Evolutionary conservation across 2,329 filamentous ascomycete species (phyloP).

Genomic region (Thermoascus crustaceus): DNA sequence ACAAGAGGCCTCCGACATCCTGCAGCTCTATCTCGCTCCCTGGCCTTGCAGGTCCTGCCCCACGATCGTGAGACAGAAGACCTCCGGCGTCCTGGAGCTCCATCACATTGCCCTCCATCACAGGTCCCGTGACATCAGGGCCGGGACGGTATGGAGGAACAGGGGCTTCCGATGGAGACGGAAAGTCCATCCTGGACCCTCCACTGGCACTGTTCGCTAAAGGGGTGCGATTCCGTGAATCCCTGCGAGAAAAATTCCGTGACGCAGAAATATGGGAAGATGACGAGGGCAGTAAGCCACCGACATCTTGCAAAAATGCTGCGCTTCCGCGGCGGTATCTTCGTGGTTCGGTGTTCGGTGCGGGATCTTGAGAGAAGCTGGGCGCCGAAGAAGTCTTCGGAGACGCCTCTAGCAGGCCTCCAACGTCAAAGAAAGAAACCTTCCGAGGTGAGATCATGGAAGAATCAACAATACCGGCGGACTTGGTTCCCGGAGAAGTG

Average conservation of each 20-base stretch:
- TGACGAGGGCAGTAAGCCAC: constrained; percentile 19
- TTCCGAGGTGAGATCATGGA: constrained; percentile 43
- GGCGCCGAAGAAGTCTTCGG: constrained; percentile 24
- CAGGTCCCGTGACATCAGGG: constrained; percentile 9
- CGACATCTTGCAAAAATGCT: constrained; percentile 28
- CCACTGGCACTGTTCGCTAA: constrained; percentile 6
- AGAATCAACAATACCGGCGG: constrained; percentile 28
- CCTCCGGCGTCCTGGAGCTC: constrained; percentile 39
- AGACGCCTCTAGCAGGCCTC: constrained; percentile 61
- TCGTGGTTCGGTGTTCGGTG: not conserved
- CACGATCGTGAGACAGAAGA: constrained; percentile 20
- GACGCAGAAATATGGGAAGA: constrained; percentile 7
- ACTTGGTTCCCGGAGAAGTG: constrained; percentile 22
- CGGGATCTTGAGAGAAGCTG: constrained; percentile 4
- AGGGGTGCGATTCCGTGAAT: not conserved
- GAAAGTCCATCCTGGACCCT: constrained; percentile 13
- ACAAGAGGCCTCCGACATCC: not conserved
- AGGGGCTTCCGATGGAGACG: constrained; percentile 8
- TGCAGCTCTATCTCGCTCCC: not conserved
- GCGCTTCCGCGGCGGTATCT: constrained; percentile 17
- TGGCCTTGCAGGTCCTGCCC: not conserved
- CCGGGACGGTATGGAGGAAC: constrained; percentile 16
- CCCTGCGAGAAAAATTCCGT: constrained; percentile 11
- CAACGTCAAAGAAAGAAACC: constrained; percentile 79
- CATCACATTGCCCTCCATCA: constrained; percentile 17